Percentiles rank a stretch among this genome's conserved stretches.
Evolutionary conservation across 108 stramenopile species (phyloP).

Genomic region (Cyclotella baltica): DNA sequence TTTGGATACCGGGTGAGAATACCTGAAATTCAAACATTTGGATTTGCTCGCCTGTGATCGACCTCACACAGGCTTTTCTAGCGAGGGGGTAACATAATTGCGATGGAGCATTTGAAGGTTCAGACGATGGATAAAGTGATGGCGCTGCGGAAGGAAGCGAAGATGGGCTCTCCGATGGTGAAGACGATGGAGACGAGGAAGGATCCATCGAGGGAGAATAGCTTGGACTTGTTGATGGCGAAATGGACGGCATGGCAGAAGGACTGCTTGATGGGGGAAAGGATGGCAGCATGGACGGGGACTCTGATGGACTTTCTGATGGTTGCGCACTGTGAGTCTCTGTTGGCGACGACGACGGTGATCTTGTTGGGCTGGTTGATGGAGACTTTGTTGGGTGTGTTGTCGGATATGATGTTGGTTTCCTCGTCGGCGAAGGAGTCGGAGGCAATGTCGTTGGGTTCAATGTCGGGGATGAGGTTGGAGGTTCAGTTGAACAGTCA

Average conservation of each 20-base stretch:
- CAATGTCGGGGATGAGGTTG: not conserved
- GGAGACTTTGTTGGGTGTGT: not conserved
- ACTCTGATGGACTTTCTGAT: not conserved
- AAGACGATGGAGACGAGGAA: no score
- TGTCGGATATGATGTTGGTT: not conserved
- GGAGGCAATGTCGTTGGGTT: not conserved
- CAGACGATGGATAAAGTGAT: not conserved
- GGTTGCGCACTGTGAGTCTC: not conserved
- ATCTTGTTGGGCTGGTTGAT: not conserved
- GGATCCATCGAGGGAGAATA: no score
- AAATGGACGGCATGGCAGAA: not conserved
- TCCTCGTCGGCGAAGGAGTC: not conserved
- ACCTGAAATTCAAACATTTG: no score
- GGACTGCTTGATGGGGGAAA: not conserved
- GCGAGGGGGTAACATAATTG: not conserved
- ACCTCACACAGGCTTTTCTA: no score
- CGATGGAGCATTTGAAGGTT: not conserved
- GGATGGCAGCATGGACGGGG: not conserved
- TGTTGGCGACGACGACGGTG: not conserved
- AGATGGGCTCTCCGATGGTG: not conserved
- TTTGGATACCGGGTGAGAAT: no score
- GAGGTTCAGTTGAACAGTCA: no score
- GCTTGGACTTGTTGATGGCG: no score
- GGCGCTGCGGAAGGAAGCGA: not conserved
- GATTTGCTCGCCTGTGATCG: no score